A percentile compares a stretch with the other conserved stretches of the same genome.
phyloP scores from a whole-genome alignment of 2,329 filamentous ascomycete genomes.

The Macroventuria anomochaeta region DNA sequence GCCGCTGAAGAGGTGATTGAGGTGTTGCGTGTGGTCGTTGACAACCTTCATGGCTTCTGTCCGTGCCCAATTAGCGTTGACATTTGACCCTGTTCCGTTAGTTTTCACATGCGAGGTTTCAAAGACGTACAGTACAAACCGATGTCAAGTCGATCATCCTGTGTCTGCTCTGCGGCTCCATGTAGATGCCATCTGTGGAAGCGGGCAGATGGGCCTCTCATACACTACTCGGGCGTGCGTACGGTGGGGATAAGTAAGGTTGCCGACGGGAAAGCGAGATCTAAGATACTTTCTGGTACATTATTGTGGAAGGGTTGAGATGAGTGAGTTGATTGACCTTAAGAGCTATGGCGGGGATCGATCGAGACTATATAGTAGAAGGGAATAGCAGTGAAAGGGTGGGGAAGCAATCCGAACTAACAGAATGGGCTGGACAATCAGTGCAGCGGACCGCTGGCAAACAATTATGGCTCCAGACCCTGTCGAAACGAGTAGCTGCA shows the following conservation, averaged over 20 bases:
- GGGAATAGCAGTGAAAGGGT: too few species aligned
- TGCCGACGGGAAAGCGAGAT: constrained; percentile 1
- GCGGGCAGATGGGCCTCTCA: too few species aligned
- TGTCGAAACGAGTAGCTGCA: neutral
- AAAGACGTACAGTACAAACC: constrained; percentile 1
- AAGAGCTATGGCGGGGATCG: too few species aligned
- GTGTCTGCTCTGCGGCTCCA: constrained; percentile 40
- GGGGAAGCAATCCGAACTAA: too few species aligned
- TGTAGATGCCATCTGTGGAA: constrained; percentile 34
- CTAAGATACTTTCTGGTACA: too few species aligned
- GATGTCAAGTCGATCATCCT: constrained; percentile 44
- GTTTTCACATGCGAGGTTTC: neutral
- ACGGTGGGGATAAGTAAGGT: neutral
- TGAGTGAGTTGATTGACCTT: too few species aligned
- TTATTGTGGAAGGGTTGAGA: too few species aligned
- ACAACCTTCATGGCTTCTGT: constrained; percentile 42
- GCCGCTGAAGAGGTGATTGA: constrained; percentile 46
- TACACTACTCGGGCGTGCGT: neutral
- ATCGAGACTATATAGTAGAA: too few species aligned
- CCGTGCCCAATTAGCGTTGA: constrained; percentile 38
- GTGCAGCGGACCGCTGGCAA: too few species aligned
- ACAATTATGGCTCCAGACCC: neutral
- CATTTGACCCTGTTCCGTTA: constrained; percentile 29
- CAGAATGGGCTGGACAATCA: too few species aligned
- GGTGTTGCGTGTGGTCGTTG: constrained; percentile 31